phyloP scores from a whole-genome alignment of 2,329 filamentous ascomycete genomes.

The Ramularia endophylla region DNA sequence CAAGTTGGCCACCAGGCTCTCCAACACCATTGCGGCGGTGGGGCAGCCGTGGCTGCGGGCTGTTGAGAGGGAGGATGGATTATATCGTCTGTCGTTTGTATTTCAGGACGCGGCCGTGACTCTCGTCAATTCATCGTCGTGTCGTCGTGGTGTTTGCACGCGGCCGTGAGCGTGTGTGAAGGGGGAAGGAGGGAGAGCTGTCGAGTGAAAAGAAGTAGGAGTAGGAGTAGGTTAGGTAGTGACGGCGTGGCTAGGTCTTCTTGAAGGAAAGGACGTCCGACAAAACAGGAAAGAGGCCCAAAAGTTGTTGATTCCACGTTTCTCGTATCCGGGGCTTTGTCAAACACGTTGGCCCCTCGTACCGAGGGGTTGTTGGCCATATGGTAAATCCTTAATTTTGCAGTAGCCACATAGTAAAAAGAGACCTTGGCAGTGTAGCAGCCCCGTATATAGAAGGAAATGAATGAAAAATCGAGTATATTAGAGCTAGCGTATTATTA shows the following conservation, averaged over 20 bases:
- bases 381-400: no score
- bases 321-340: no score
- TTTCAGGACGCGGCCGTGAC: background rate
- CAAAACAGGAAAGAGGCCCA: background rate
- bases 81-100: background rate
- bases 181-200: background rate
- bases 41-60: slow-evolving; percentile 56
- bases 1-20: slow-evolving; percentile 92
- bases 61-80: slow-evolving; percentile 53
- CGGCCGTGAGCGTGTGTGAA: background rate
- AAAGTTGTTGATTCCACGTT: no score
- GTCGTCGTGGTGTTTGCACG: background rate
- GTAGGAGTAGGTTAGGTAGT: no score
- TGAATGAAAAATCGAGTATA: no score
- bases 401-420: no score
- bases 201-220: no score
- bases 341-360: no score
- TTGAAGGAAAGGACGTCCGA: background rate
- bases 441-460: no score
- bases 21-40: slow-evolving; percentile 68
- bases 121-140: background rate
- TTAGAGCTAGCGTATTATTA: no score
- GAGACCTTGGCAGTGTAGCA: no score
- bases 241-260: background rate
- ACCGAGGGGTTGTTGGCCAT: no score